Evolutionary conservation across 495 filamentous ascomycete species (phyloP), one percentile per base, ranked within the genome.

Genomic region (Lasiosphaeriaceae sp.): DNA sequence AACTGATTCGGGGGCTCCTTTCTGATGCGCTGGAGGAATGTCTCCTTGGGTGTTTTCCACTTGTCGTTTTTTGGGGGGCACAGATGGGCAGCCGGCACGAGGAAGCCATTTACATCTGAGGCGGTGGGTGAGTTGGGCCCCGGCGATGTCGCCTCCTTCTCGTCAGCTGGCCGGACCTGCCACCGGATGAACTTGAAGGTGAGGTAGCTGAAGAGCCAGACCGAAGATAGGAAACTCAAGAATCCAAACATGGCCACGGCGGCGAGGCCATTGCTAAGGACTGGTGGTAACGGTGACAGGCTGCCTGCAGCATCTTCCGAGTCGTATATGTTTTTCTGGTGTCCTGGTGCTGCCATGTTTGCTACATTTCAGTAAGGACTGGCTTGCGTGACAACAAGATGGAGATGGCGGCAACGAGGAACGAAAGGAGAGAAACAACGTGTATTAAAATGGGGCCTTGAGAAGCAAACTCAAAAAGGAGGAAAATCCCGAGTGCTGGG

Each of bases 1-100:
- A 87, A 89, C 67, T 92, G 87, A 65, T 90, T 90, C 14, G 73
- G 74, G n/a, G 66, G 66, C 14, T 70, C 54, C 48, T 57, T 60
- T 41, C 57, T 24, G 16, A 59, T 22, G n/a, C 62, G 52, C 31
- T 63, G 37, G 14, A 55, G 34, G 39, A 65, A 54, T 4, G 35
- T 19, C 20, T 58, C 47, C 22, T 35, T 54, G 20, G 41, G 52
- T 24, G 50, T 19, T n/a, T 50, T 24, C 46, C 21, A 37, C 16
- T 52, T 34, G 14, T 57, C 50, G 6, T 57, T 54, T 48, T 57
- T 55, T 20, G 52, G 60, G 22, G 64, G 61, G 44, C 64, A 64
- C 20, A 64, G 41, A 47, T 63, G 55, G 23, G 51, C 44, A 16
- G 57, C 64, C 1, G 64, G 64, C 16, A 66, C 59, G 9, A 66